Base-by-base conservation (phyloP, 495 filamentous ascomycete genomes). In the Aspergillus mulundensis region DNA sequence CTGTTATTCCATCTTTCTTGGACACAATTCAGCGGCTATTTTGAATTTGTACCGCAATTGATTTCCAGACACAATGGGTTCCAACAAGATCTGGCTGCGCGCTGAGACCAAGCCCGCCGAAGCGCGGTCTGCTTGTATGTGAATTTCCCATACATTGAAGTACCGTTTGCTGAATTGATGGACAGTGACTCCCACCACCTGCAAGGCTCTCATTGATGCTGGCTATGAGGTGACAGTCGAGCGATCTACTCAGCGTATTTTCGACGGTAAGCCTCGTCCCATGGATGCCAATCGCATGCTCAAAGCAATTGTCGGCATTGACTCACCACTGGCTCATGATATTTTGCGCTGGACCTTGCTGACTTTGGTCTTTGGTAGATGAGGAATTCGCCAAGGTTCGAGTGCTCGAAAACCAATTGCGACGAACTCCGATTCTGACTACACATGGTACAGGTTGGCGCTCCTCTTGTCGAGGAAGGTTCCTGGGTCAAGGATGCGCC, bases 151-250 rank as follows among this genome's bases (percentile, higher is more conserved):
- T 49, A 30, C 48, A 32, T 52, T 51, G 21, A 50, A 40, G 50
- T 53, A 44, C 40, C 23, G 45, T 46, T 60, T 23, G 32, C 55
- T 57, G 34, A 66, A 38, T 52, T 45, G 21, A 54, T 58, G 45
- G 6, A 43, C 43, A 78, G 75, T 78, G 61, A 88, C 86, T 15
- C 87, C 87, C 3, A 79, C 84, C 24, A 94, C 88, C 21, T 76
- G 87, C 53, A 89, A 89, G 72, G 81, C 84, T 47, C 83, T 97
- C 50, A 77, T 95, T 44, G 82, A 90, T 66, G 87, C 89, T 23
- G 94, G 89, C 56, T 97, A 96, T 67, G 76, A 80, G 3, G 85
- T 97, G 65, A 83, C 87, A 36, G 84, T 97, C 18, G 93, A 97
- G 77, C 80, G 84, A 44, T 90, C 84, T 42, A 80, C 84, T 14